Conservation (phyloP, 2,329 filamentous ascomycete species). For the Arachnopeziza araneosa region DNA sequence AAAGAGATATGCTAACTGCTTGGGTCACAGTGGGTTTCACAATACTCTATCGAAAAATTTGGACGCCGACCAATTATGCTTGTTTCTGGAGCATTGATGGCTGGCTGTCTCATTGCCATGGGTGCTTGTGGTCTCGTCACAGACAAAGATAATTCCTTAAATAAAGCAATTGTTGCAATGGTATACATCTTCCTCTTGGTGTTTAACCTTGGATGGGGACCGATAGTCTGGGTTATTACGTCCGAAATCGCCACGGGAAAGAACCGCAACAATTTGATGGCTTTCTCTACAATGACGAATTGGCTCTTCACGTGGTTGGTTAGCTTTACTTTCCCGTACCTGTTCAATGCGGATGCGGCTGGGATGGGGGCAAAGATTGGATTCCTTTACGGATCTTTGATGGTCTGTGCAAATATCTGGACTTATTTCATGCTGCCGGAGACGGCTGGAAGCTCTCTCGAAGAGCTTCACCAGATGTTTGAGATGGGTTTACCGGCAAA, state of each 20-base stretch:
- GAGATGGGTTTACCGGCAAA: slow-evolving; percentile 12
- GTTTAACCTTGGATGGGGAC: slow-evolving; percentile 33
- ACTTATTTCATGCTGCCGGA: slow-evolving; percentile 34
- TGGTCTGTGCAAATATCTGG: slow-evolving; percentile 22
- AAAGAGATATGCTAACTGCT: too few relatives aligned
- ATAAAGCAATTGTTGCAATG: slow-evolving; percentile 31
- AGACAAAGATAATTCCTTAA: slow-evolving; percentile 13
- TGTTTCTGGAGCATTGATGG: slow-evolving; percentile 28
- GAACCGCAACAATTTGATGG: not conserved
- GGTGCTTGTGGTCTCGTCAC: slow-evolving; percentile 31
- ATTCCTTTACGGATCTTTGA: slow-evolving; percentile 32
- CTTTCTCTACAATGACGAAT: not conserved
- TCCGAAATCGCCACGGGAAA: not conserved
- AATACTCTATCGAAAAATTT: slow-evolving; percentile 1
- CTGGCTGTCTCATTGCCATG: slow-evolving; percentile 32
- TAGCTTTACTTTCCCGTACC: slow-evolving; percentile 35
- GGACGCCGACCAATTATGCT: slow-evolving; percentile 21
- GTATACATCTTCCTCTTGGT: slow-evolving; percentile 30
- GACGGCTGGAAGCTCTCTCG: slow-evolving; percentile 33
- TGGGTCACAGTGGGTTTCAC: not conserved
- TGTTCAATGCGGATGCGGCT: slow-evolving; percentile 33
- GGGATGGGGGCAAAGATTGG: slow-evolving; percentile 33
- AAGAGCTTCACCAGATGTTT: slow-evolving; percentile 34
- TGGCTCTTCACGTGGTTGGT: slow-evolving; percentile 17
- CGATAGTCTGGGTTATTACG: slow-evolving; percentile 29